Base-by-base conservation (phyloP, 192 early-diverging fungal genomes). In the Coemansia sp. region DNA sequence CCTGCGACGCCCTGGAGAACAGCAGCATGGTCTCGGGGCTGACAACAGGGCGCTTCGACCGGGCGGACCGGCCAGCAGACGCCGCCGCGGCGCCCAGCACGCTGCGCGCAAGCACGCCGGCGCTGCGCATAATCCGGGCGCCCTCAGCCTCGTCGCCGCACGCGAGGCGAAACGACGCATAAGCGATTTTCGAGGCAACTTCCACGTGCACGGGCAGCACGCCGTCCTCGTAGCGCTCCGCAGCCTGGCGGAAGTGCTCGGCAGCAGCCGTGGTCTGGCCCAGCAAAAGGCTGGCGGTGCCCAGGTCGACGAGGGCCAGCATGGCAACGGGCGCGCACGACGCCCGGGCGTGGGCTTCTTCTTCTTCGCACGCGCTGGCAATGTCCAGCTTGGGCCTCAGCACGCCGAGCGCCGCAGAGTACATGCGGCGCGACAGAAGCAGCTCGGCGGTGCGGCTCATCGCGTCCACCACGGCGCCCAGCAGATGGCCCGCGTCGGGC, bases 401-500 rank as follows among this genome's bases (percentile, higher is more conserved):
- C 9, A 81, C 10, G 14, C 60, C 53, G 5, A 57, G 53, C 2
- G 64, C 59, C 2, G 24, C 43, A 38, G 70, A 36, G 32, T 68
- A 64, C 62, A 75, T 42, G n/a, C 77, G 68, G 22, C 78, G 61
- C 9, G 78, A 71, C 69, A 75, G 40, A 2, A 81, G 66, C 41
- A 81, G 58, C n/a, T 72, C 78, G 0, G 60, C 46, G 3, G 61
- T 27, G 20, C 42, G 61, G 32, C 45, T 42, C 47, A 81, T 74
- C 19, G 57, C 0, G 11, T 58, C 63, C 10, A 70, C 64, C 2
- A 37, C 35, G 31, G 56, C 63, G 14, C 65, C 66, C n/a, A 66
- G 60, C 62, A 81, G 38, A 17, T 62, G 38, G 0, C 73, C 78
- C 12, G 59, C 10, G 19, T 80, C 77, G 6, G 53, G 15, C 11